Evolutionary conservation across 2,329 filamentous ascomycete species (phyloP), one percentile per base, ranked within the genome.

Genomic region (Diplodia scrobiculata): DNA sequence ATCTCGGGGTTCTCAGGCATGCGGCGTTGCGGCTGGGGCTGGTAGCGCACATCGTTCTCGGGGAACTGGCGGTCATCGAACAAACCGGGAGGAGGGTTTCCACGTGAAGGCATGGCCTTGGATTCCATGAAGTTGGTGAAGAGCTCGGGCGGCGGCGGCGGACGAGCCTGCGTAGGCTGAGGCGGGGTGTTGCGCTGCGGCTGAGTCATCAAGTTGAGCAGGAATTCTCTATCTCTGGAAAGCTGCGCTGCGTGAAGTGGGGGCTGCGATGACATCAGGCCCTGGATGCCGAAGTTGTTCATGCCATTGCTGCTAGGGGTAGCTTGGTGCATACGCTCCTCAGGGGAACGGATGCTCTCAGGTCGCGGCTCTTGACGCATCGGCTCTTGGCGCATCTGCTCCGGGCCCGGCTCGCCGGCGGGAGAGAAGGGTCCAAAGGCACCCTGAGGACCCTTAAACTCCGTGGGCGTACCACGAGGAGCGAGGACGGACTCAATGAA

Each of bases 191-290:
- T 73, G 60, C 74, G 75, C 58, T 73, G 71, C 29, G 72, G 71
- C 68, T 73, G 74, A 21, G 73, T 68, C 91, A 97, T 95, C 34
- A 97, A 83, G 68, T 88, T 90, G 78, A 96, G 91, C 58, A 97
- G 80, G 74, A 95, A 93, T 69, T 96, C 90, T n/a, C 89, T 86
- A 71, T 94, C 91, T 71, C 83, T 86, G 74, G 84, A 88, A 73
- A 80, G 72, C 68, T 62, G 45, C 7, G 47, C 47, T n/a, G 58
- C 41, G 36, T 62, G 58, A 17, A 45, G 53, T 27, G 54, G 65
- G 34, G 65, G 32, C 19, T 58, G 50, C 14, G 38, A 47, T 10
- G 32, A 41, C 13, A 58, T 36, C 17, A 65, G 38, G 36, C 59
- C 48, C 34, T 66, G 65, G 19, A 66, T 52, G n/a, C 58, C 65